Evolutionary conservation across 139 green algal species (phyloP).

Genomic region (Volvox reticuliferus): DNA sequence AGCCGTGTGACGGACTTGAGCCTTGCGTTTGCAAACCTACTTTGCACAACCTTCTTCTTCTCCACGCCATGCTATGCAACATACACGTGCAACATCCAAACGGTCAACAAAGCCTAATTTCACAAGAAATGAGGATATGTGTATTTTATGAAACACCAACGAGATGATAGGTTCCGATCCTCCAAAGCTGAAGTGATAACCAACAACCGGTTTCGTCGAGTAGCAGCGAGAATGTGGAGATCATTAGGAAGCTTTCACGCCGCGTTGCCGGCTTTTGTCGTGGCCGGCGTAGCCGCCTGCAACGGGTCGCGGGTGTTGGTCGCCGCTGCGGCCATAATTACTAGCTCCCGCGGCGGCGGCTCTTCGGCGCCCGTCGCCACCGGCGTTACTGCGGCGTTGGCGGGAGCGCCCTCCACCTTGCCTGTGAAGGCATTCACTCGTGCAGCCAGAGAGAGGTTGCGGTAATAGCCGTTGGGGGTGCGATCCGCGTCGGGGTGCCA

Average conservation of each 20-base stretch:
- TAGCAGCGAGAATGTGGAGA: neutral
- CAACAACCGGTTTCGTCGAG: neutral
- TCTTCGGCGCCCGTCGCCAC: neutral
- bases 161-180: no score
- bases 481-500: slow-evolving; percentile 70
- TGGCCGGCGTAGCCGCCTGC: neutral
- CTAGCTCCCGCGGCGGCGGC: neutral
- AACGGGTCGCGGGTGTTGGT: no score
- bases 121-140: no score
- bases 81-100: no score
- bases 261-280: neutral
- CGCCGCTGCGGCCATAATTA: neutral
- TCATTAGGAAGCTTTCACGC: neutral
- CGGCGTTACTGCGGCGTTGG: neutral
- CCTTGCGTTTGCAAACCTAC: no score
- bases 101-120: no score
- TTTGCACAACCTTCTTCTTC: no score
- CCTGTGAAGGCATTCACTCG: slow-evolving; percentile 37
- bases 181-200: no score
- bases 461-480: slow-evolving; percentile 52
- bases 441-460: neutral
- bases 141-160: no score
- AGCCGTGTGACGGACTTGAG: no score
- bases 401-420: neutral
- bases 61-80: no score